These are phyloP conservation scores for Plasmopara halstedii DNA, from an alignment of 352 stramenopile genomes.

Conservation along the genomic window DNA sequence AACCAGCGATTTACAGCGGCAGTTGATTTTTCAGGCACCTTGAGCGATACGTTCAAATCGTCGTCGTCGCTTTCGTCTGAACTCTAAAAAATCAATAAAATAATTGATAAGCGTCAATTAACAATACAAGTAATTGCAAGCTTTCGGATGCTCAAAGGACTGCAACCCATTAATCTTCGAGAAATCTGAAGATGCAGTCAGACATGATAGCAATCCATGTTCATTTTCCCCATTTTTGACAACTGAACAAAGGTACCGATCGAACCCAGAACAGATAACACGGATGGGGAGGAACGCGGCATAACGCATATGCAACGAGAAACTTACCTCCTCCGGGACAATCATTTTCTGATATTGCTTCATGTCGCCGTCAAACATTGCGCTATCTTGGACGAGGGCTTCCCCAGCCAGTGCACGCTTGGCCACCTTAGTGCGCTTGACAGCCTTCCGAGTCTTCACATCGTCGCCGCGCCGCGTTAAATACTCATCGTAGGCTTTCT, in stretches of 20 bases:
- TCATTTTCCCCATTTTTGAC: conserved; percentile 85
- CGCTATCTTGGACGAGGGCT: conserved; percentile 64
- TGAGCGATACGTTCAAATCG: conserved; percentile 61
- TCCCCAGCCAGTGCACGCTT: conserved; percentile 79
- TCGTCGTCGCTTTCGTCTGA: conserved; percentile 69
- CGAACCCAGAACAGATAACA: conserved; percentile 88
- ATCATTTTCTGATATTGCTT: conserved; percentile 84
- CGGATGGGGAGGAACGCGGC: conserved; percentile 53
- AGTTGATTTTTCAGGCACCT: conserved; percentile 72
- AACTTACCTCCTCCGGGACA: conserved; percentile 80
- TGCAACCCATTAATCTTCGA: conserved; percentile 22
- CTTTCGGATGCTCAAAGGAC: conserved; percentile 82
- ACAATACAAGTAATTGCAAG: conserved; percentile 6
- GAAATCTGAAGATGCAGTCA: conserved; percentile 41
- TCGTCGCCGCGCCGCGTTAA: conserved; percentile 65
- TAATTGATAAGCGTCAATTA: background rate
- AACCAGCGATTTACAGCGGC: conserved; percentile 79
- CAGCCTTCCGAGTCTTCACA: conserved; percentile 75
- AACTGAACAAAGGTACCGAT: conserved; percentile 86
- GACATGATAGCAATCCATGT: conserved; percentile 75
- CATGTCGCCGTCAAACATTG: conserved; percentile 78
- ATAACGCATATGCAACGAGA: too few relatives aligned
- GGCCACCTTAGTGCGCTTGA: conserved; percentile 80
- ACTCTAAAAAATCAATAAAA: conserved; percentile 40
- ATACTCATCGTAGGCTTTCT: conserved; percentile 81